phyloP scores from a whole-genome alignment of 257 asterid species.

The Capsicum rhomboideum region DNA sequence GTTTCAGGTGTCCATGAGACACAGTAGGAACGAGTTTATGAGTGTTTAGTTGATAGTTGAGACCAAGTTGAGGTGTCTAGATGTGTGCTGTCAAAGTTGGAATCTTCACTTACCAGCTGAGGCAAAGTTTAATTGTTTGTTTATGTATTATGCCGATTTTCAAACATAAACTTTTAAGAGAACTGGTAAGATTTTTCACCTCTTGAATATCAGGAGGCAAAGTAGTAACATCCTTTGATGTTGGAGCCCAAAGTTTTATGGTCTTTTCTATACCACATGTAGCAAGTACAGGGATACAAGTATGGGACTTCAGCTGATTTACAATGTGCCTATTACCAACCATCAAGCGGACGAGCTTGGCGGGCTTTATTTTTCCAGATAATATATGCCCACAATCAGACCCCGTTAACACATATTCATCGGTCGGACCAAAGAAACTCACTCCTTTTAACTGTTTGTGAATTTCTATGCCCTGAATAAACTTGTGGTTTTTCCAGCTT shows the following conservation, averaged over 20 bases:
- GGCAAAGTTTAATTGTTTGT: too few species aligned
- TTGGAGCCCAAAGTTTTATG: slow-evolving; percentile 65
- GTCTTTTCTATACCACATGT: slow-evolving; percentile 64
- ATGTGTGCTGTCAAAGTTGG: too few species aligned
- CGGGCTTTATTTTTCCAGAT: slow-evolving; percentile 70
- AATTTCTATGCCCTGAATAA: slow-evolving; percentile 65
- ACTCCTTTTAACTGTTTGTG: slow-evolving; percentile 67
- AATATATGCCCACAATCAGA: slow-evolving; percentile 77
- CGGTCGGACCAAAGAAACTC: slow-evolving; percentile 65
- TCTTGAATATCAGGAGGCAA: slow-evolving; percentile 49
- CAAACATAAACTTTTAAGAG: neutral
- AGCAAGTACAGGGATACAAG: slow-evolving; percentile 58
- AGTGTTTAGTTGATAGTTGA: too few species aligned
- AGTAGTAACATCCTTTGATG: slow-evolving; percentile 39
- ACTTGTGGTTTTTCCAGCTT: slow-evolving; percentile 27
- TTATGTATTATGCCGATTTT: neutral
- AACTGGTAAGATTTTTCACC: slow-evolving; percentile 28
- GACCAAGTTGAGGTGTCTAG: too few species aligned
- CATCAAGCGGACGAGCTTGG: slow-evolving; percentile 58
- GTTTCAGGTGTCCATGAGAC: too few species aligned
- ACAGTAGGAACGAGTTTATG: too few species aligned
- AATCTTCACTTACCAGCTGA: too few species aligned
- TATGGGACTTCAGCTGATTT: slow-evolving; percentile 63
- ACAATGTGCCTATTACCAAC: slow-evolving; percentile 53
- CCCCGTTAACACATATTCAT: slow-evolving; percentile 61